Evolutionary conservation across 495 filamentous ascomycete species (phyloP), one percentile per base, ranked within the genome.

Genomic region (Aspergillus baeticus): DNA sequence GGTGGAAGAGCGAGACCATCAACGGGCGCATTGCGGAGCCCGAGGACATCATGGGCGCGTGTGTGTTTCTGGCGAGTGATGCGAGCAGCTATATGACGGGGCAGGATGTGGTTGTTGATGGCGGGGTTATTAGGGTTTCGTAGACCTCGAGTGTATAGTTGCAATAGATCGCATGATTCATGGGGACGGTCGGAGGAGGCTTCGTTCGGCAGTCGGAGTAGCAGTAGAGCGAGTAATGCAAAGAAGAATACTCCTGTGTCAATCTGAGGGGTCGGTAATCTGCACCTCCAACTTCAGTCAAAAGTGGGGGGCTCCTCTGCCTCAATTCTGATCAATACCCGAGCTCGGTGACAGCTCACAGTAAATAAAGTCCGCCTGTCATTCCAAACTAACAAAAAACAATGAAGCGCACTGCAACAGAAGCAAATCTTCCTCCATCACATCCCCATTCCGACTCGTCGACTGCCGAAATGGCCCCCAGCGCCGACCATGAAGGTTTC

Each of bases 61-160:
- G 88, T 51, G 84, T 94, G 45, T 93, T 89, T 73, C 75, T 96
- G 43, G 89, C 87, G 6, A 89, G 86, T 31, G 89, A 94, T 58
- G 85, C 89, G 5, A 86, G 81, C 29, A 66, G 75, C 33, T 96
- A 89, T 75, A 90, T 92, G 85, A 94, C 91, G 5, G 91, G 91
- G 29, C 77, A 81, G 62, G 87, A 94, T 71, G 77, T 91, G 54
- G 73, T 89, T 23, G 68, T 74, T 21, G 71, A 74, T 61, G 71
- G 70, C 44, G 70, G 72, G 45, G 68, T 70, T 10, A 70, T 64
- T 18, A 59, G 34, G 13, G 22, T 51, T 17, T 51, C 47, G 10
- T 20, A 45, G 17, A 13, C 42, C n/a, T n/a, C n/a, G n/a, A n/a
- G n/a, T n/a, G n/a, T n/a, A n/a, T n/a, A n/a, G n/a, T n/a, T n/a